These are phyloP conservation scores for Cyberlindnera nakhonratchasimensis DNA, from an alignment of 805 yeast genomes.

Conservation along the genomic window DNA sequence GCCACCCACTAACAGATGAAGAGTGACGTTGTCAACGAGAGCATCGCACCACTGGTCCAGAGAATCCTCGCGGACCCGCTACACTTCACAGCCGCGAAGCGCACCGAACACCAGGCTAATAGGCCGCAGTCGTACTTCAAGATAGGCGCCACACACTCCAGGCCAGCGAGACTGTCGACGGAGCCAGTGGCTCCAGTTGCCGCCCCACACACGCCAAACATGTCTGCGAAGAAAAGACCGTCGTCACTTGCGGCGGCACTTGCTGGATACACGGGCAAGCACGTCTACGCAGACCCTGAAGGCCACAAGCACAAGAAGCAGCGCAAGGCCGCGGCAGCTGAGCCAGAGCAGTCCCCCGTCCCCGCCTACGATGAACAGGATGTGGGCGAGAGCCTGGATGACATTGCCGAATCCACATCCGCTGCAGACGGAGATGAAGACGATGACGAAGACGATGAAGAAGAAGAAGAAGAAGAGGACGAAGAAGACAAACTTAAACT, in stretches of 20 bases:
- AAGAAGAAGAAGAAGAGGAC: conserved; percentile 18
- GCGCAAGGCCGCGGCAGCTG: conserved; percentile 18
- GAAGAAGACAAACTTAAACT: too few relatives aligned
- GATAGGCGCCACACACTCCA: conserved; percentile 19
- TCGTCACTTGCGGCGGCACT: conserved; percentile 27
- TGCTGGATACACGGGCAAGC: conserved; percentile 28
- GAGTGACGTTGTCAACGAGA: conserved; percentile 29
- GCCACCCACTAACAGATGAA: conserved; percentile 18
- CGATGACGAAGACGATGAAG: conserved; percentile 32
- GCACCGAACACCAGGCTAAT: conserved; percentile 44
- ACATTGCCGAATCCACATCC: neutral
- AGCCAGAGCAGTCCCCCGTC: neutral
- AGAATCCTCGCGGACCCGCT: conserved; percentile 59
- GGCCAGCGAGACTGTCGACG: conserved; percentile 8
- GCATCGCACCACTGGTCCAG: conserved; percentile 55
- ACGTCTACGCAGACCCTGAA: conserved; percentile 17
- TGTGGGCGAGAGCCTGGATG: conserved; percentile 8
- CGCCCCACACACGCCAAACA: neutral
- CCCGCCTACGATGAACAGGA: too few relatives aligned
- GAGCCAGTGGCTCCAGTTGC: conserved; percentile 3
- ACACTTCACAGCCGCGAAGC: conserved; percentile 58
- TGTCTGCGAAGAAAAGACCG: conserved; percentile 9
- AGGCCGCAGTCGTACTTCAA: conserved; percentile 48
- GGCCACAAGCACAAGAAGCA: conserved; percentile 23
- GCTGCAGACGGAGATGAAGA: neutral